Conservation (phyloP, 129 eudicot genomes). For the Chrysanthemum makinoi region DNA sequence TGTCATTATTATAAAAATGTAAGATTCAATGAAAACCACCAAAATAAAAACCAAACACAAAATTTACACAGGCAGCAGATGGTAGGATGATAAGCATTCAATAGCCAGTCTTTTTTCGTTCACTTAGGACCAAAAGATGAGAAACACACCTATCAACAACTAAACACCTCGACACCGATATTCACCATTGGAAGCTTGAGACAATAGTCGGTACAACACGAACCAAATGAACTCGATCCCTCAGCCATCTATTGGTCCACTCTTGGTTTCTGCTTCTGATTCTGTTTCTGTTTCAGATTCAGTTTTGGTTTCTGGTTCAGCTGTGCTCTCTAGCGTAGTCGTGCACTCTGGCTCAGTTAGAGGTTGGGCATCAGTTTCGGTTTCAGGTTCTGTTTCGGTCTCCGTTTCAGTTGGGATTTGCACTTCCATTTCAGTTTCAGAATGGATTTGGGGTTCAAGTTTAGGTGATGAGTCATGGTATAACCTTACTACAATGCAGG, state of each 20-base stretch:
- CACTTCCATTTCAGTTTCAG: not conserved
- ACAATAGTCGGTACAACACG: conserved; percentile 18
- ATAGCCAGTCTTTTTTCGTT: conserved; percentile 14
- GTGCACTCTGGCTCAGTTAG: not conserved
- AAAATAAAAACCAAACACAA: conserved; percentile 18
- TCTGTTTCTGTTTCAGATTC: not conserved
- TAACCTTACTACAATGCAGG: conserved; percentile 77
- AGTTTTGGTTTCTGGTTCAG: not conserved
- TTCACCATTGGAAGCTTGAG: conserved; percentile 25
- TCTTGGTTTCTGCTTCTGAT: conserved; percentile 8
- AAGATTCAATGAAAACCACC: conserved; percentile 24
- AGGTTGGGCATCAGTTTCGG: not conserved
- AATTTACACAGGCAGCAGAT: conserved; percentile 22
- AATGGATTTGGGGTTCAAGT: conserved; percentile 7
- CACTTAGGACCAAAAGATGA: conserved; percentile 8
- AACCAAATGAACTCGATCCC: conserved; percentile 12
- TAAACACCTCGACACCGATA: conserved; percentile 23
- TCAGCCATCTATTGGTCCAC: conserved; percentile 17
- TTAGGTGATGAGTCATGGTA: conserved; percentile 38
- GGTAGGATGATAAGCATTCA: conserved; percentile 7
- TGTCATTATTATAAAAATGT: conserved; percentile 25
- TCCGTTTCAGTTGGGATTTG: not conserved
- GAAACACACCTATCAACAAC: conserved; percentile 35
- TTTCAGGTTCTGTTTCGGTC: not conserved
- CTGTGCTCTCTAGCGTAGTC: not conserved